These are phyloP conservation scores for Prunus davidiana DNA, from an alignment of 306 rosid species.

Conservation along the genomic window DNA sequence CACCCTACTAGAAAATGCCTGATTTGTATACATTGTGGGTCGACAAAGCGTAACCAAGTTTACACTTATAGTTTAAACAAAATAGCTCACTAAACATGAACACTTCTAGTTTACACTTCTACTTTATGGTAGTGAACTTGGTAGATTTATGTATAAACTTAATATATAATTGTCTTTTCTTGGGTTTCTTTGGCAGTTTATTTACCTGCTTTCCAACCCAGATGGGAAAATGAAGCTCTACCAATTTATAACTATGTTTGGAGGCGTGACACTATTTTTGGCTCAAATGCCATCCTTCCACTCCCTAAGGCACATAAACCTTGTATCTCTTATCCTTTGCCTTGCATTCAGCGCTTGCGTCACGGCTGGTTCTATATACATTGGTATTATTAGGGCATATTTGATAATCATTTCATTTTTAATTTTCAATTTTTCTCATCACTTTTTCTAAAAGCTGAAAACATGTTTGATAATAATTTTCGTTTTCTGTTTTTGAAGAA, in stretches of 20 bases:
- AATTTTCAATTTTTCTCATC: background rate
- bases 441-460: too few species aligned
- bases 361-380: conserved; percentile 50
- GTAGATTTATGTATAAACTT: background rate
- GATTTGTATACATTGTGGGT: too few species aligned
- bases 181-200: conserved; percentile 41
- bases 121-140: too few species aligned
- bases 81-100: too few species aligned
- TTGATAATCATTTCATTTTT: background rate
- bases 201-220: conserved; percentile 57
- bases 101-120: too few species aligned
- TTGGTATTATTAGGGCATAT: conserved; percentile 40
- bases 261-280: conserved; percentile 43
- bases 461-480: too few species aligned
- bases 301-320: conserved; percentile 66
- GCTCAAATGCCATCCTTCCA: conserved; percentile 92
- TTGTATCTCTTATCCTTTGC: conserved; percentile 59
- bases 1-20: too few species aligned
- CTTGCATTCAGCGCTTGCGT: conserved; percentile 49
- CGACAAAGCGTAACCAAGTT: too few species aligned
- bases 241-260: conserved; percentile 54
- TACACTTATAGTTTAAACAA: too few species aligned
- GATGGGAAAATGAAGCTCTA: conserved; percentile 67
- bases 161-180: background rate
- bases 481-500: too few species aligned